phyloP scores from a whole-genome alignment of 176 grass and related monocot genomes.

The Hyparrhenia diplandra region DNA sequence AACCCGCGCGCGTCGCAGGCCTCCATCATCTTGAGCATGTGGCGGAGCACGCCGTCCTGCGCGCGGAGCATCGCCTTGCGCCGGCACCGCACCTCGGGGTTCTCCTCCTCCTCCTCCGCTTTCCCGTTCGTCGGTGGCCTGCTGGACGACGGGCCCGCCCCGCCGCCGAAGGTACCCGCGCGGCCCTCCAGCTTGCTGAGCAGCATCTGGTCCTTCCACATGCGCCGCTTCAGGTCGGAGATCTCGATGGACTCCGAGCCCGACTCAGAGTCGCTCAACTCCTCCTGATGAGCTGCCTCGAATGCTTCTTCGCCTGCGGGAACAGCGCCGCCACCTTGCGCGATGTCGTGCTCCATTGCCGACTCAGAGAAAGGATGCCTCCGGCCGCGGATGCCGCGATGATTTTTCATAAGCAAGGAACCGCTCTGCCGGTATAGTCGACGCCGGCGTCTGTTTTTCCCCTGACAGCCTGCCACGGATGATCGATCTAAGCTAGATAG shows the following conservation, averaged over 20 bases:
- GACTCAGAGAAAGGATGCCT: background rate
- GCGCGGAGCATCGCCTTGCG: constrained; percentile 54
- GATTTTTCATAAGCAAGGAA: background rate
- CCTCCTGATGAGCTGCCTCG: background rate
- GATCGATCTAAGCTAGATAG: background rate
- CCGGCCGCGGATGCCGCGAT: background rate
- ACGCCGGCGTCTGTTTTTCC: background rate
- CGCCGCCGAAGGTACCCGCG: background rate
- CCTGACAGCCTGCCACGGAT: background rate
- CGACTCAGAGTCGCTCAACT: background rate
- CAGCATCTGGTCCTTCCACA: constrained; percentile 76
- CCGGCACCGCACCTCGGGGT: constrained; percentile 29
- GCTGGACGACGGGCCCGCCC: background rate
- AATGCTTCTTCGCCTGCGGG: background rate
- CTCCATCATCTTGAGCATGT: constrained; percentile 82
- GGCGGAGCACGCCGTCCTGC: constrained; percentile 62
- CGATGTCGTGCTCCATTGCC: constrained; percentile 14
- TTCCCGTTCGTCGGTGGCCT: background rate
- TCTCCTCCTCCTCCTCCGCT: background rate
- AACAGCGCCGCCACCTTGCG: background rate
- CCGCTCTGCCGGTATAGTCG: background rate
- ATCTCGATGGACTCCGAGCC: constrained; percentile 32
- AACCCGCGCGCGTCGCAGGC: constrained; percentile 76
- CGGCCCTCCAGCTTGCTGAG: constrained; percentile 48
- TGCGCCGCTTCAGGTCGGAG: constrained; percentile 53